Conservation (phyloP, 257 asterid genomes). For the Primulina huaijiensis region DNA sequence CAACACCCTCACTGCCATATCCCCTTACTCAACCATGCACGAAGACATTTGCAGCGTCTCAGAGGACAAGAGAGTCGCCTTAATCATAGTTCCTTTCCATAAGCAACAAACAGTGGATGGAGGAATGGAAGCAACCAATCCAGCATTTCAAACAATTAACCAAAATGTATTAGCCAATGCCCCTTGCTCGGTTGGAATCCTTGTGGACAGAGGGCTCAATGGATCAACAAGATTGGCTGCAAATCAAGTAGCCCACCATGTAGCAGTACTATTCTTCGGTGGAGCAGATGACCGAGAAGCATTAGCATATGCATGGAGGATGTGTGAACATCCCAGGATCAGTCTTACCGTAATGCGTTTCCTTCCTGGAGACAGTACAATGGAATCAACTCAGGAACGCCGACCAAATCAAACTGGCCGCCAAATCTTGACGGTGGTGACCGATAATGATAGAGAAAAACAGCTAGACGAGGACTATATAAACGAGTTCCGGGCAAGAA, state of each 20-base stretch:
- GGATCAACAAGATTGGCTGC: conserved; percentile 61
- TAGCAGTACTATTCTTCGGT: conserved; percentile 70
- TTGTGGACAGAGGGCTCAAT: conserved; percentile 82
- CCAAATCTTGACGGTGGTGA: conserved; percentile 34
- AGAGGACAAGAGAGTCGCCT: conserved; percentile 70
- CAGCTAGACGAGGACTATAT: conserved; percentile 61
- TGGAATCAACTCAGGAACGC: conserved; percentile 10
- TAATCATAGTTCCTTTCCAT: conserved; percentile 78
- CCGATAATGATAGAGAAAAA: conserved; percentile 50
- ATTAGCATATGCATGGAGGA: conserved; percentile 66
- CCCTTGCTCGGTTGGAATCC: conserved; percentile 84
- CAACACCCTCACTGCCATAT: conserved; percentile 75
- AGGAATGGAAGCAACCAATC: conserved; percentile 78
- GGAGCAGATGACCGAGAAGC: conserved; percentile 93
- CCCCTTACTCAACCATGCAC: conserved; percentile 94
- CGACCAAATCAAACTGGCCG: conserved; percentile 21
- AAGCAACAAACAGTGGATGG: conserved; percentile 97
- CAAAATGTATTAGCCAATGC: conserved; percentile 75
- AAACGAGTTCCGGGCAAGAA: conserved; percentile 49
- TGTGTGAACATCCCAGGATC: conserved; percentile 63
- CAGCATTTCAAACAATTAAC: conserved; percentile 63
- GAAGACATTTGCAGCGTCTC: conserved; percentile 82
- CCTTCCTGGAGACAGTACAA: conserved; percentile 35
- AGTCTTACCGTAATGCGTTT: conserved; percentile 63
- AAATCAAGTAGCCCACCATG: conserved; percentile 54